Base-by-base conservation (phyloP, 495 filamentous ascomycete species). In the Tuber indicum region DNA sequence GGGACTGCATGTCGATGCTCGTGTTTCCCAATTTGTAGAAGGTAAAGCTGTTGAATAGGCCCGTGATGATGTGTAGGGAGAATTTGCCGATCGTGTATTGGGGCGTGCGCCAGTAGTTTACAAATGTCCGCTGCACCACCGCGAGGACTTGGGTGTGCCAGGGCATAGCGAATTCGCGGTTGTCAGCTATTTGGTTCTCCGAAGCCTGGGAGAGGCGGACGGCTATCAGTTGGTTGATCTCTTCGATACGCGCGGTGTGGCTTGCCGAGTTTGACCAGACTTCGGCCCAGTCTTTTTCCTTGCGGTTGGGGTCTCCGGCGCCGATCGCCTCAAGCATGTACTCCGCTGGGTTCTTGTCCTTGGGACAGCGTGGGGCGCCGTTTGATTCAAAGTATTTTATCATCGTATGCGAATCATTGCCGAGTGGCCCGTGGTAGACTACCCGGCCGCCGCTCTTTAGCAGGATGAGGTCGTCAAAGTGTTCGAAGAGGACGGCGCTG, bases 381-480 rank as follows among this genome's bases (percentile, higher is more conserved):
- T 92, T 91, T 0, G 79, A 78, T 82, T 92, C 88, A 72, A 92
- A 90, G 77, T 91, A 92, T 21, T 89, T 83, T 72, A 91, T 86
- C n/a, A 92, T 84, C 3, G 87, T 86, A 19, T 86, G 84, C n/a
- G 85, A 87, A 75, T 88, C 85, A 5, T 86, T 78, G 52, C 86
- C 87, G 81, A 90, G 85, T 78, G 86, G 81, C 12, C 93, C 93
- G 81, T 91, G 91, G 84, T 94, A 96, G 70, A 91, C 91, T 1
- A 88, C 89, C 75, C 90, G 90, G 7, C 93, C 92, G 1, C 92
- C 92, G 0, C 85, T 86, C 76, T 90, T 90, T 6, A 96, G 87
- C 0, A 92, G 85, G 0, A 95, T 84, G 0, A 96, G 84, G 5
- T 87, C 88, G 80, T 94, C 92, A 79, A 94, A 95, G 78, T 92